Base-by-base conservation (phyloP, 164 flowering plant genomes). In the Dillenia suffruticosa region DNA sequence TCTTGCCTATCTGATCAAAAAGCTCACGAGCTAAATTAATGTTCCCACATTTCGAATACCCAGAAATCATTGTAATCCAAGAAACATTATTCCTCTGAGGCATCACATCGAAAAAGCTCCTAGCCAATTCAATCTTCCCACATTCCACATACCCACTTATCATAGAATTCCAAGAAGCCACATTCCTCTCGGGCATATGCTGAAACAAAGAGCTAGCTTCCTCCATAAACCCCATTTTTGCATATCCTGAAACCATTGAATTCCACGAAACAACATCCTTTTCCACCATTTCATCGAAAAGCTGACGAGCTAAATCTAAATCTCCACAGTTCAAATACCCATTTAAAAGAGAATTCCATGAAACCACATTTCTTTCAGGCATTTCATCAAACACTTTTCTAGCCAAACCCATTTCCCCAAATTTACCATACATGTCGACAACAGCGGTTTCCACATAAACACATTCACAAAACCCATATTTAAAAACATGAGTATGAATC, bases 141-240 rank as follows among this genome's bases (percentile, higher is more conserved):
- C 44, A 24, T n/a, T 67, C 70, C 14, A 72, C 59, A 62, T 71
- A 72, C n/a, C 78, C 81, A 52, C 70, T 40, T 22, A 81, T 58
- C 70, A 74, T 73, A n/a, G 74, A 59, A 62, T 78, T 81, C 84
- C 82, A 78, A 17, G 82, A 78, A 15, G 75, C 79, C 8, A 65
- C 40, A 63, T 65, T 72, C 54, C 70, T 71, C 61, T 59, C 53
- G 0, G 79, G 78, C 84, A 81, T 81, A 59, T 66, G 45, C 17
- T 53, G 50, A 61, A 81, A 81, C 58, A 80, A 56, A 44, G 16
- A 63, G 63, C 61, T 64, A 0, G 80, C 80, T 24, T 15, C 13
- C n/a, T 55, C 49, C 74, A 71, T 69, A 55, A 76, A 62, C 57
- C 76, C 70, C 2, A 43, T 62, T 49, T 63, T 75, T 2, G 70